Conservation (phyloP, 78 protist genomes). For the Thecamonas trahens region DNA sequence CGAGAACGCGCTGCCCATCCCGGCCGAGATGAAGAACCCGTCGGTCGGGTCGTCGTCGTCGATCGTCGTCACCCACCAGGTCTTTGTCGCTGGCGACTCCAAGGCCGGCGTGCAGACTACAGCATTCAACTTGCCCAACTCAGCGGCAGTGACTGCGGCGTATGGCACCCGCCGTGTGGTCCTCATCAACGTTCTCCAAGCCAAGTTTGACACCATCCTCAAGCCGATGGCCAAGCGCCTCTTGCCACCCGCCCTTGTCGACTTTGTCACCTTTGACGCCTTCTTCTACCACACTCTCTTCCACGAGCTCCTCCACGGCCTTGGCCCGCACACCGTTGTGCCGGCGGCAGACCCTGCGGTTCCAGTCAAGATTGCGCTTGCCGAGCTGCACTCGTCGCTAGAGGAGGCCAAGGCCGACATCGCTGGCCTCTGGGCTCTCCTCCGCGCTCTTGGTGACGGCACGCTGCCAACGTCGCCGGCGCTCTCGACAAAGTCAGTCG, state of each 20-base stretch:
- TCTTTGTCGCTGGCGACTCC: constrained; percentile 13
- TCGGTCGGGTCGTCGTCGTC: neutral
- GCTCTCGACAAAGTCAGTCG: too few relatives aligned
- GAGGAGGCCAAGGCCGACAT: constrained; percentile 30
- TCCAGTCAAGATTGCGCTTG: constrained; percentile 1
- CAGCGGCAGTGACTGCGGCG: constrained; percentile 22
- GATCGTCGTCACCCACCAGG: constrained; percentile 24
- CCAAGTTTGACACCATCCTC: constrained; percentile 18
- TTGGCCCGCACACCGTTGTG: constrained; percentile 9
- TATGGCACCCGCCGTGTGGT: constrained; percentile 19
- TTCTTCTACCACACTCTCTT: constrained; percentile 35
- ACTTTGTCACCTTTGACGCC: constrained; percentile 26
- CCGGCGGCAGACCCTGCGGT: too few relatives aligned
- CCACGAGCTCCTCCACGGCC: constrained; percentile 31
- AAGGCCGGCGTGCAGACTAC: constrained; percentile 25
- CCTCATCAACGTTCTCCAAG: constrained; percentile 23
- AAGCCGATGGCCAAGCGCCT: constrained; percentile 6
- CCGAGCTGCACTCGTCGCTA: constrained; percentile 11
- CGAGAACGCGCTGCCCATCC: constrained; percentile 15
- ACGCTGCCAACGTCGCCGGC: neutral
- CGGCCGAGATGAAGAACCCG: constrained; percentile 4
- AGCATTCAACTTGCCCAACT: constrained; percentile 35
- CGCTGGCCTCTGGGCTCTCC: constrained; percentile 3
- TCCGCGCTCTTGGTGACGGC: neutral
- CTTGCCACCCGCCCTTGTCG: constrained; percentile 4